Base-by-base conservation (phyloP, 257 asterid species). In the Ophiorrhiza pumila region DNA sequence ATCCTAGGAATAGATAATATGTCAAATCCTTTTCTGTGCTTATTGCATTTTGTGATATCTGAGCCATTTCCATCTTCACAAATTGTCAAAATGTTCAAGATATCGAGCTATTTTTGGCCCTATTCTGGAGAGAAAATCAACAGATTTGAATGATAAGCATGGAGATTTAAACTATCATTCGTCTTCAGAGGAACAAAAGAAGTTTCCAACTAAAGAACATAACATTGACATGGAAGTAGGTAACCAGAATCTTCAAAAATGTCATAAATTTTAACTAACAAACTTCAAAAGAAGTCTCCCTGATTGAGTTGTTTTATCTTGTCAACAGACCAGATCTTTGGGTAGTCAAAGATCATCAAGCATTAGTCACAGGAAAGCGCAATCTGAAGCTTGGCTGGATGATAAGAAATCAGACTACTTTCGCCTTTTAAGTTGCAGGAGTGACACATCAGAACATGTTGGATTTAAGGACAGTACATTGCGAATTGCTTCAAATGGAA, bases 101-200 rank as follows among this genome's bases (percentile, higher is more conserved):
- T 84, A 84, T 80, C 79, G 76, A 74, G 85, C 87, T 63, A 94
- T 89, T 67, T 89, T 91, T 73, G 91, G 96, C 62, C 80, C 86
- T 2, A 71, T 20, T 39, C 35, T 50, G 50, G 85, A 82, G 82
- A 71, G 80, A 61, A 65, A 77, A 68, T 86, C 93, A 22, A 34
- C 76, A 83, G 86, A 83, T 62, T 32, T 74, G 55, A 82, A 72
- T 61, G 70, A 64, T 75, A 53, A 13, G 46, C 65, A 47, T 35
- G 83, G 76, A 75, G 78, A 69, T 75, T 74, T 58, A 63, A 80
- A 74, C 60, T 69, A 76, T 74, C 70, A 66, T 7, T 80, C 84
- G 79, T 77, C 73, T 68, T 52, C 69, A 53, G 85, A 84, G 67
- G 85, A 69, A 67, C 79, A 83, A 18, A 79, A 74, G 35, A 72